Base-by-base conservation (phyloP, 225 moss, liverwort and hornwort genomes). In the Bryoerythrophyllum caledonicum region DNA sequence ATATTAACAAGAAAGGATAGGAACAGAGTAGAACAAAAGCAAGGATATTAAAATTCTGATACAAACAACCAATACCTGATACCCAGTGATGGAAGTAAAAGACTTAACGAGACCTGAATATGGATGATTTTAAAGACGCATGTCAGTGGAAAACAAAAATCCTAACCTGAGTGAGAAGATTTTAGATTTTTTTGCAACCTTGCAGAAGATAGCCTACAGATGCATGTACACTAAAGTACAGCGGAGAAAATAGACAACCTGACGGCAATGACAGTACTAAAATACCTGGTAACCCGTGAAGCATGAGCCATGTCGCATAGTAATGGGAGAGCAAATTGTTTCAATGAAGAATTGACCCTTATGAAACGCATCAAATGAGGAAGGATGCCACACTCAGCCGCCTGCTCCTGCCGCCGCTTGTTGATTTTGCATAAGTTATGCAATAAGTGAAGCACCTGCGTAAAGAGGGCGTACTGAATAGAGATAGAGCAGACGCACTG, bases 241-340 rank as follows among this genome's bases (percentile, higher is more conserved):
- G 37, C 63, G 38, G 4, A 24, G 26, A 64, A 54, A 64, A 37
- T 23, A 34, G 63, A 52, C 35, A 74, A 32, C 25, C 16, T 52
- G 28, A 43, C n/a, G 28, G 60, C 15, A 73, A 73, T 56, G 21
- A 63, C 24, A 52, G 7, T 8, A 61, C 40, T 27, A 62, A 40
- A 28, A 32, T 78, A 81, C 81, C 81, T 88, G 48, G 92, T 90
- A 53, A 84, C 85, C n/a, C 90, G 81, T 63, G 92, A 93, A 40
- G 92, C 90, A 78, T 93, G 92, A 70, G 92, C 92, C 92, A 93
- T 93, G 70, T 93, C 92, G 71, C 92, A 93, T 53, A 93, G 74
- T 62, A 93, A 85, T 24, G 92, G 90, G 48, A 93, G 86, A n/a
- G 92, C 92, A 80, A 76, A 87, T 64, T 87, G 86, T 77, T 88